Percentiles rank a stretch among this genome's conserved stretches.
Evolutionary conservation across 2,329 filamentous ascomycete species (phyloP).

Genomic region (Nannizziopsis barbatae): DNA sequence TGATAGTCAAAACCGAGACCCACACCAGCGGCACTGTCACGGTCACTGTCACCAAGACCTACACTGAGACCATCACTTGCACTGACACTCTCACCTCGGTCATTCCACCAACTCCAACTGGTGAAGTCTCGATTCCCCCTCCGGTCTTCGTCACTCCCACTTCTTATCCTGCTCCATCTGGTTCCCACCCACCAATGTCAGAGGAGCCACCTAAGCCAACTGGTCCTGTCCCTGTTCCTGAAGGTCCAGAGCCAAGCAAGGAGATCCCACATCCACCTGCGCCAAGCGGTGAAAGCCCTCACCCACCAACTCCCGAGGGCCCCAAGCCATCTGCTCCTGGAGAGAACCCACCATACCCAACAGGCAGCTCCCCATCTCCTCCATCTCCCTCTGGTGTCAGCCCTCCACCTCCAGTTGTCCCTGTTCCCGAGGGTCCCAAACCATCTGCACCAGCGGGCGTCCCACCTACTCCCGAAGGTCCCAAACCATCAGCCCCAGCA

Average conservation of each 20-base stretch:
- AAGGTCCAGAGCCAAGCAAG: neutral
- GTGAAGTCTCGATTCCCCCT: neutral
- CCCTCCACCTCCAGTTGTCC: neutral
- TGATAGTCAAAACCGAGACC: constrained; percentile 14
- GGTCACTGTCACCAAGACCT: constrained; percentile 17
- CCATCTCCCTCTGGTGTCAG: no score
- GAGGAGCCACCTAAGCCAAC: neutral
- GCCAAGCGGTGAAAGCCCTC: neutral
- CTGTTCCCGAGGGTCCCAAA: neutral
- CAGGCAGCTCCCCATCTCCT: neutral
- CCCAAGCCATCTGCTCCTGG: neutral
- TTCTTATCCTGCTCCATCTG: neutral
- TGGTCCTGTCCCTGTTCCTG: neutral
- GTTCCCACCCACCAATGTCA: neutral
- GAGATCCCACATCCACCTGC: neutral
- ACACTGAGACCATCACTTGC: constrained; percentile 19
- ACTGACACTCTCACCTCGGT: constrained; percentile 18
- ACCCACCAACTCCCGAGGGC: neutral
- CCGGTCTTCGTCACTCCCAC: neutral
- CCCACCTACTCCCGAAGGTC: neutral
- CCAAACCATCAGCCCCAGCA: neutral
- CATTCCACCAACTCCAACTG: constrained; percentile 8
- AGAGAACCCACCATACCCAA: neutral
- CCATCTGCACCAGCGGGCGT: neutral
- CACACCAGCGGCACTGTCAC: constrained; percentile 19